Evolutionary conservation across 1,139 yeast genomes (phyloP), one percentile per base, ranked within the genome.

Genomic region (Taphrina deformans): DNA sequence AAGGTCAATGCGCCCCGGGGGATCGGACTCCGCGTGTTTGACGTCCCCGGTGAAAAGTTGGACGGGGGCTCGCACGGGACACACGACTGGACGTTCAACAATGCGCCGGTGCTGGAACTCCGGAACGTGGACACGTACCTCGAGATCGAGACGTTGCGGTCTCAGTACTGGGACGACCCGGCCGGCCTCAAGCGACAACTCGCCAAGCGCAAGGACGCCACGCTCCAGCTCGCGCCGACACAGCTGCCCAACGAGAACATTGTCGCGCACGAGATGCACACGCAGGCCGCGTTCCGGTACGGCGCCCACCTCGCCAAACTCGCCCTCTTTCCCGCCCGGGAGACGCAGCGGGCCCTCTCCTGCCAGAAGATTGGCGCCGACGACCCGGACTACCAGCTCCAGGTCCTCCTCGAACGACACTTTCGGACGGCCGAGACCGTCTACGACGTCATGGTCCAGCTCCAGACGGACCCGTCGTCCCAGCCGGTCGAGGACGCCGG

Each of bases 401-500:
- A 21, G 26, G 27, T n/a, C 9, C 27, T 51, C 38, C 41, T 51
- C n/a, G 44, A 12, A 14, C 35, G 16, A 12, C 55, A 51, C 27
- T 51, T 51, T n/a, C 14, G 27, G 12, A 14, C 40, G 2, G 3
- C 7, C 3, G 44, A 31, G 44, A 51, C 55, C 6, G 29, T 31
- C 3, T 51, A 51, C 44, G 44, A 51, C 21, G 24, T 51, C 16
- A 21, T 51, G 55, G 55, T 51, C 6, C 55, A 51, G 16, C n/a
- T 51, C 14, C 29, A 24, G 55, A 21, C 26, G 2, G 44, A 51
- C n/a, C 26, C 40, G 7, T 1, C 2, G 26, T 2, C 27, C 3
- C 55, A 51, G 29, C 55, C 55, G 27, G 27, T 51, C 27, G 55
- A 51, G 44, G 55, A 51, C 44, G 55, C 55, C 2, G 55, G 55